phyloP scores from a whole-genome alignment of 2,329 filamentous ascomycete species.

The Alternaria ventricosa region DNA sequence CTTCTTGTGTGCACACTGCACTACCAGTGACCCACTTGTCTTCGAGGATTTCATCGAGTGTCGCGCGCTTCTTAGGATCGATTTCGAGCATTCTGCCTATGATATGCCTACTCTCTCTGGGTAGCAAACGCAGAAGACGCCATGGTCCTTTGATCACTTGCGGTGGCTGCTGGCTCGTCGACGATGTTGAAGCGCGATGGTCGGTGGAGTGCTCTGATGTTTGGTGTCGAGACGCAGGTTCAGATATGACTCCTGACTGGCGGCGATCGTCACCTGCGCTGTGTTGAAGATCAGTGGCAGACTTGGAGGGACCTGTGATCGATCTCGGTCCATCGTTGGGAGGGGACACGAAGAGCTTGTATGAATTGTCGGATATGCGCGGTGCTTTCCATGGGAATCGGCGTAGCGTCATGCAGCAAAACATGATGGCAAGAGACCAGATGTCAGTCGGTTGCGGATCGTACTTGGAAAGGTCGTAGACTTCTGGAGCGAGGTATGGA shows the following conservation, averaged over 20 bases:
- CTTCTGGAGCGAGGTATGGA: conserved; percentile 94
- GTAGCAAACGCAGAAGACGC: conserved; percentile 84
- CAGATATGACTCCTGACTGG: conserved; percentile 41
- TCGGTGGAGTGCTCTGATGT: conserved; percentile 26
- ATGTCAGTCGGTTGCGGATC: conserved; percentile 94
- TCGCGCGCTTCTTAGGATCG: conserved; percentile 81
- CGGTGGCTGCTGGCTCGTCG: conserved; percentile 55
- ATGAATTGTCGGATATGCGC: conserved; percentile 89
- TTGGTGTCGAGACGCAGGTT: conserved; percentile 51
- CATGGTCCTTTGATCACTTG: conserved; percentile 87
- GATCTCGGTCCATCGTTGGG: conserved; percentile 63
- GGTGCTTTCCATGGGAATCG: conserved; percentile 98
- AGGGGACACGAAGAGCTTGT: conserved; percentile 86
- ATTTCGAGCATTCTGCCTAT: conserved; percentile 92
- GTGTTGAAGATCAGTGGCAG: conserved; percentile 46
- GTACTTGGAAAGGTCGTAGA: conserved; percentile 92
- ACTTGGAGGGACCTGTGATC: conserved; percentile 42
- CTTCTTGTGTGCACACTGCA: conserved; percentile 80
- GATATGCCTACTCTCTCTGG: conserved; percentile 87
- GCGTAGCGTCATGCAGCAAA: conserved; percentile 96
- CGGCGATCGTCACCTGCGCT: conserved; percentile 39
- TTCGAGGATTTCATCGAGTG: conserved; percentile 81
- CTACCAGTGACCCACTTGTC: conserved; percentile 91
- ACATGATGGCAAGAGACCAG: conserved; percentile 98
- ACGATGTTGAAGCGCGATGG: conserved; percentile 26